These are phyloP conservation scores for Lyophyllum shimeji DNA, from an alignment of 768 basidiomycete genomes.

Conservation along the genomic window DNA sequence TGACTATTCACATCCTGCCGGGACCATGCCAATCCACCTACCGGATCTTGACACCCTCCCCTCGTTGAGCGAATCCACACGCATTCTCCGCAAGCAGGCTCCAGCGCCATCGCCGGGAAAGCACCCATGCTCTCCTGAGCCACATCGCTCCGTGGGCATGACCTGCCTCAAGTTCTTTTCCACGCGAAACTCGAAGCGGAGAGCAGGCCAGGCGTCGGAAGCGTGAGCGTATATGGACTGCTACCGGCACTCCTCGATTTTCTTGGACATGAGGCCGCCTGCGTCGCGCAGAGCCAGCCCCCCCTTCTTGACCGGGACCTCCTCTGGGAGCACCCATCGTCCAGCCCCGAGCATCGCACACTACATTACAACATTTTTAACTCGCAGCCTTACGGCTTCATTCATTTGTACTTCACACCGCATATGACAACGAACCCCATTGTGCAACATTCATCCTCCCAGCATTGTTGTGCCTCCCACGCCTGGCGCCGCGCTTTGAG, in stretches of 20 bases:
- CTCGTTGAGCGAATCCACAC: conserved; percentile 19
- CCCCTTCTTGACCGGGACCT: conserved; percentile 6
- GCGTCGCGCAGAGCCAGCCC: not conserved
- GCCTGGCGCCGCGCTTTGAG: not conserved
- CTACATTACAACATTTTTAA: conserved; percentile 5
- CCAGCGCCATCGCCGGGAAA: not conserved
- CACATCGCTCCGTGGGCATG: conserved; percentile 37
- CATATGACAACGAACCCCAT: not conserved
- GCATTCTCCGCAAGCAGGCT: conserved; percentile 8
- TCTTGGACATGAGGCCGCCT: conserved; percentile 2
- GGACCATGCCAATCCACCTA: conserved; percentile 28
- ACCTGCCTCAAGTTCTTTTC: conserved; percentile 53
- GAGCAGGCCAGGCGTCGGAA: conserved; percentile 11
- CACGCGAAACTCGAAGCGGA: conserved; percentile 32
- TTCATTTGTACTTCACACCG: conserved; percentile 8
- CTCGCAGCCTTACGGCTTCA: not conserved
- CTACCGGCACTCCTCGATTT: not conserved
- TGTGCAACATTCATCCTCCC: conserved; percentile 1
- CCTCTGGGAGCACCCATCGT: not conserved
- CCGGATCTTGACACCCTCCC: conserved; percentile 30
- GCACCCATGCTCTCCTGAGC: conserved; percentile 17
- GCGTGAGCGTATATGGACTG: conserved; percentile 1
- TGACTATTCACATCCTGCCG: conserved; percentile 23
- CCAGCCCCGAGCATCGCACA: not conserved
- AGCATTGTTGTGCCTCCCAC: not conserved